Evolutionary conservation across 768 basidiomycete species (phyloP), one percentile per base, ranked within the genome.

Genomic region (Trametes villosa): DNA sequence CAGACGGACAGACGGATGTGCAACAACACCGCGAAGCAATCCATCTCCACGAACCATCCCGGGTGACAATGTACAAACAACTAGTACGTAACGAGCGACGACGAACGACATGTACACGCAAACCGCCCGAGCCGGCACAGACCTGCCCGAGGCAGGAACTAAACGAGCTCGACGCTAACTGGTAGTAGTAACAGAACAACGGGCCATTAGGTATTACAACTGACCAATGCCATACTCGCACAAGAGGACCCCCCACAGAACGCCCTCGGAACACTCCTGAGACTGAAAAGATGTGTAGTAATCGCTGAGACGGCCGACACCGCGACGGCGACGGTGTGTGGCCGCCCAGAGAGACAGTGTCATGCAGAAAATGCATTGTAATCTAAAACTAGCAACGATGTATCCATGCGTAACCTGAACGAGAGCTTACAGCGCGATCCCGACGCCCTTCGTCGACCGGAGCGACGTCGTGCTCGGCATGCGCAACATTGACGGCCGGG

Each of bases 401-500:
- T 27, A 51, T 18, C 13, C 24, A 36, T 27, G 17, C 27, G 34
- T n/a, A 22, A n/a, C 30, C 17, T 34, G n/a, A 22, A n/a, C 2
- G 27, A 11, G 33, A 24, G 50, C 30, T 56, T 49, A 67, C 22
- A 55, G 24, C n/a, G 65, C 62, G 26, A 64, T 42, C n/a, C 65
- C 65, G 29, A 62, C 51, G 29, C 53, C 60, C 36, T 60, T 59
- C 34, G 63, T 53, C 29, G 62, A 54, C 30, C 60, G 55, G 36
- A 67, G 53, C 48, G 54, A 56, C 29, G 58, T 47, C 17, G 66
- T 57, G 55, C 66, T 67, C 57, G 66, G 66, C 58, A 60, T 60
- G 26, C 66, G 66, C 58, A 67, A 42, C 66, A 67, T 65, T n/a
- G 53, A 60, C 31, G 66, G 63, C n/a, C n/a, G n/a, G n/a, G 30